Percentiles rank a stretch among this genome's conserved stretches.
phyloP scores from a whole-genome alignment of 2,329 filamentous ascomycete genomes.

The Aspergillus cejpii region DNA sequence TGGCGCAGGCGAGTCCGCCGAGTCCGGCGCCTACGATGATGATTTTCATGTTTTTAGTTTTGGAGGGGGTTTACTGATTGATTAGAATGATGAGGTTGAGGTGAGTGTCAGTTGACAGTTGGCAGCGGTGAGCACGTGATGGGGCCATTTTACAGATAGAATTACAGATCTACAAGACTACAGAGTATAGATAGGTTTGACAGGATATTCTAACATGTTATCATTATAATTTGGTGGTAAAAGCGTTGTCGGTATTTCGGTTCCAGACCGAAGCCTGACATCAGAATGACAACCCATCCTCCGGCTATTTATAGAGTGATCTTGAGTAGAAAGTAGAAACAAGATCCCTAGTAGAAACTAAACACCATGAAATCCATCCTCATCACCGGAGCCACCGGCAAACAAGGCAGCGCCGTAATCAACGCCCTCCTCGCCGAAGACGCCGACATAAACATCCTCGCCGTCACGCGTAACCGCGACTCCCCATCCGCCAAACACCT shows the following conservation, averaged over 20 bases:
- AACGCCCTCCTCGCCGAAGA: conserved; percentile 6
- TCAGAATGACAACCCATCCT: background rate
- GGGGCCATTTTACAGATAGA: too few relatives aligned
- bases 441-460: conserved; percentile 12
- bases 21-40: conserved; percentile 19
- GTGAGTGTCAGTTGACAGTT: too few relatives aligned
- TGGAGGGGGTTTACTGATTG: background rate
- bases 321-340: too few relatives aligned
- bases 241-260: background rate
- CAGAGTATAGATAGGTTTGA: too few relatives aligned
- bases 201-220: too few relatives aligned
- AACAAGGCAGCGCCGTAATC: conserved; percentile 12
- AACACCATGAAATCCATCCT: conserved; percentile 9
- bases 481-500: conserved; percentile 45
- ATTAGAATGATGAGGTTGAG: background rate
- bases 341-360: too few relatives aligned
- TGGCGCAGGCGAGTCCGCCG: conserved; percentile 22
- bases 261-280: background rate
- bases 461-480: conserved; percentile 10
- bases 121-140: too few relatives aligned
- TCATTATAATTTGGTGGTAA: too few relatives aligned
- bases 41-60: conserved; percentile 6
- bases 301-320: too few relatives aligned
- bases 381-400: conserved; percentile 12
- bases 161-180: too few relatives aligned